Evolutionary conservation across 2,329 filamentous ascomycete species (phyloP).

Genomic region (Balansia obtecta): DNA sequence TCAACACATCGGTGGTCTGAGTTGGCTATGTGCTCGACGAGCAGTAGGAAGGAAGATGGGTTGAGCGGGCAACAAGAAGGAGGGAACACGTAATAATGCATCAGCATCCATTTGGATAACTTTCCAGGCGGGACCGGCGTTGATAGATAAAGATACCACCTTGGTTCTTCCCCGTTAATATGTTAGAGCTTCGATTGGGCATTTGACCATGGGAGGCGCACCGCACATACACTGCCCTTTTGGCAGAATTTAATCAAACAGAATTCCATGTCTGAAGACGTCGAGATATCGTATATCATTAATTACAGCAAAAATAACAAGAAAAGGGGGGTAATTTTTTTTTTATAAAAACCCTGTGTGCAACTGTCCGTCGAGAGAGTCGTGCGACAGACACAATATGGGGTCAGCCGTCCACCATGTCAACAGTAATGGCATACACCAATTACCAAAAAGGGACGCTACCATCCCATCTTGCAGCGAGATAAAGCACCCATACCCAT

Average conservation of each 20-base stretch:
- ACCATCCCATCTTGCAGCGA: too few relatives aligned
- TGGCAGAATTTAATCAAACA: constrained; percentile 1
- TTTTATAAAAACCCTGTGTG: too few relatives aligned
- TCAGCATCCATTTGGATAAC: constrained; percentile 7
- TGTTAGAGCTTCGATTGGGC: not conserved
- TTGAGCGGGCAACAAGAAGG: not conserved
- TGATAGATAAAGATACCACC: constrained; percentile 12
- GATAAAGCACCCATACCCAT: too few relatives aligned
- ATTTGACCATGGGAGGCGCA: too few relatives aligned
- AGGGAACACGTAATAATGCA: not conserved
- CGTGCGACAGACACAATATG: too few relatives aligned
- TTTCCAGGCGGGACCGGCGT: constrained; percentile 13
- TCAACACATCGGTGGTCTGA: not conserved
- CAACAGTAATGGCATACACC: too few relatives aligned
- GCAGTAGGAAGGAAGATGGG: not conserved
- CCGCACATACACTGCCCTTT: not conserved
- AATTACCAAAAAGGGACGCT: too few relatives aligned
- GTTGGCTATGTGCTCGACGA: not conserved
- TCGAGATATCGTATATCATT: too few relatives aligned
- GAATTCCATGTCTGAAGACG: not conserved
- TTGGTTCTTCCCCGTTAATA: not conserved
- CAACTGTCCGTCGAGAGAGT: too few relatives aligned
- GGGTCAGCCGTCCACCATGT: too few relatives aligned
- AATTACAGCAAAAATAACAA: too few relatives aligned
- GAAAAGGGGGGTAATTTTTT: too few relatives aligned